Percentiles rank a stretch among this genome's conserved stretches.
phyloP scores from a whole-genome alignment of 148 eudicot species.

The Spergularia bocconei region DNA sequence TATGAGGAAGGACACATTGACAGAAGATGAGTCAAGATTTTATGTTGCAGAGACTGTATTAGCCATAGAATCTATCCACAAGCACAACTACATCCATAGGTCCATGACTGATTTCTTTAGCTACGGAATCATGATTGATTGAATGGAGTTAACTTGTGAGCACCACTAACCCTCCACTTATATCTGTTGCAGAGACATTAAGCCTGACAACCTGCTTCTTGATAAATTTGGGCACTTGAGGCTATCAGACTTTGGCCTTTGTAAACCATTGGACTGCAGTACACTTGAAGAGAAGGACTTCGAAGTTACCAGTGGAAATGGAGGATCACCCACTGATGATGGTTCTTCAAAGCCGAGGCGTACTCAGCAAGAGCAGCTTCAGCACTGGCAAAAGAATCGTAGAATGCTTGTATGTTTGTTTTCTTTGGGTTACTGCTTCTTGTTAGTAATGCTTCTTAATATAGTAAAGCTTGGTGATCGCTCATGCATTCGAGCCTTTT shows the following conservation, averaged over 20 bases:
- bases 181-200: constrained; percentile 70
- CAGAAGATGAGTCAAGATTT: constrained; percentile 87
- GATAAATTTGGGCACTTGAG: constrained; percentile 87
- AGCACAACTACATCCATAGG: constrained; percentile 91
- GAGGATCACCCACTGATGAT: constrained; percentile 44
- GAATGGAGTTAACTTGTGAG: background rate
- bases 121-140: background rate
- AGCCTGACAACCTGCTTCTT: constrained; percentile 94
- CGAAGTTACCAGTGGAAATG: constrained; percentile 40
- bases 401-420: constrained; percentile 74
- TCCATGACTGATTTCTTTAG: constrained; percentile 30
- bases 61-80: constrained; percentile 95
- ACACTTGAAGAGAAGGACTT: constrained; percentile 80
- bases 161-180: background rate
- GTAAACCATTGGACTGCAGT: constrained; percentile 93
- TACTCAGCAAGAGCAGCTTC: constrained; percentile 89
- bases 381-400: constrained; percentile 96
- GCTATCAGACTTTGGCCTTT: constrained; percentile 88
- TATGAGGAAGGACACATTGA: constrained; percentile 93
- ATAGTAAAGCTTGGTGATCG: background rate
- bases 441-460: background rate
- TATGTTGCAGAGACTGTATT: constrained; percentile 93
- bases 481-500: constrained; percentile 2
- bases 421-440: background rate
- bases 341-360: constrained; percentile 66